Base-by-base conservation (phyloP, 352 stramenopile species). In the Pythium monospermum region DNA sequence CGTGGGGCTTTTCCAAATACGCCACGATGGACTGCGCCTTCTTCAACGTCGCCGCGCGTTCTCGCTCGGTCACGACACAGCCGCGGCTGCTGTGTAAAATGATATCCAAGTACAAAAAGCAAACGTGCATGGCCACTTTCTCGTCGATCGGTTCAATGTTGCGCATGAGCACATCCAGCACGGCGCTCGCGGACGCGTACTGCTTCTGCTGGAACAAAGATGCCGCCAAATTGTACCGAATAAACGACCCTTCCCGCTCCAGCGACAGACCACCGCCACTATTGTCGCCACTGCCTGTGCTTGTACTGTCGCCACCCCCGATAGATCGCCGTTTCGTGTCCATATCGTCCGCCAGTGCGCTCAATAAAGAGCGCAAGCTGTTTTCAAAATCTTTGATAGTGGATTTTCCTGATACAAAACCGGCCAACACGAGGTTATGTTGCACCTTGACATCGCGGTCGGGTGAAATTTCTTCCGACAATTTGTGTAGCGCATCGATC, bases 21-120 rank as follows among this genome's bases (percentile, higher is more conserved):
- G 83, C 72, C 19, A 97, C 40, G 26, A 96, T 85, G 26, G 70
- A 80, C 55, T 91, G 79, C 23, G 87, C 85, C 53, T 96, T 92
- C 62, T 94, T 90, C 16, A 82, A 69, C 39, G 91, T 80, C 44
- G 66, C 64, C 8, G 57, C 66, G 18, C 67, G 78, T 48, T 85
- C 83, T 51, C 62, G 67, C 49, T 97, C 85, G 0, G 85, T 85
- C 40, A 68, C 79, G 13, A 95, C 84, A 51, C 86, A 89, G 28
- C 84, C 83, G 7, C 86, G 79, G 21, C 78, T 90, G 53, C 84
- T 95, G 62, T 96, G 86, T 53, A 96, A 63, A 27, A 97, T 87
- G 33, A 97, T 82, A 62, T 97, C 90, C 27, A 97, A 61, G 52
- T 96, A 93, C 53, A 97, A 61, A 59, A 97, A 96, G 72, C 87